phyloP scores from a whole-genome alignment of 1,139 yeast genomes.

The Protomyces macrosporus region DNA sequence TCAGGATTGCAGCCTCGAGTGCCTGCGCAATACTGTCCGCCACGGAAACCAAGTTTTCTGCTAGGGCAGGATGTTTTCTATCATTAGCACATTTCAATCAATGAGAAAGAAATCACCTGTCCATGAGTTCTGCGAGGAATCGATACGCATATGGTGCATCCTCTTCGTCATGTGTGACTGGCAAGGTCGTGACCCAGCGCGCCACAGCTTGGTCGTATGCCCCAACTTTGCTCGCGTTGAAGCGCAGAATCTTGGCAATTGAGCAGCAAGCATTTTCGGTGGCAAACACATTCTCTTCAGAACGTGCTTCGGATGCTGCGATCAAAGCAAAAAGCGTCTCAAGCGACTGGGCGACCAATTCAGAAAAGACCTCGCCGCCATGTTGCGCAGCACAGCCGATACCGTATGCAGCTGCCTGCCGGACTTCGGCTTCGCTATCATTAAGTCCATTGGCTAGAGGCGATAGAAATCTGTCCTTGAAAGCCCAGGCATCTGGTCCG shows the following conservation, averaged over 20 bases:
- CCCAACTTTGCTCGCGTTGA: constrained; percentile 37
- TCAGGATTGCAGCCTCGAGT: constrained; percentile 58
- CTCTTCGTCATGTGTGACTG: constrained; percentile 75
- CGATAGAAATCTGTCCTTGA: constrained; percentile 59
- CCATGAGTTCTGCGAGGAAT: constrained; percentile 69
- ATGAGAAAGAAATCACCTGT: constrained; percentile 37
- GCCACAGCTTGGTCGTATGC: constrained; percentile 61
- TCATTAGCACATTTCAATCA: constrained; percentile 34
- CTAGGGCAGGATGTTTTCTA: constrained; percentile 52
- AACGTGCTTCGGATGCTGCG: constrained; percentile 75
- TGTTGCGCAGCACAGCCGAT: constrained; percentile 82
- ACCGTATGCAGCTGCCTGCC: constrained; percentile 83
- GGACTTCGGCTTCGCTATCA: constrained; percentile 59
- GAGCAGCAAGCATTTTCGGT: constrained; percentile 83
- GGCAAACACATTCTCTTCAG: constrained; percentile 76
- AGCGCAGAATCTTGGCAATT: constrained; percentile 65
- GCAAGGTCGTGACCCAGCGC: constrained; percentile 78
- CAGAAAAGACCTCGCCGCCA: constrained; percentile 61
- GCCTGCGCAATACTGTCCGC: constrained; percentile 77
- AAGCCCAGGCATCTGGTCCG: constrained; percentile 61
- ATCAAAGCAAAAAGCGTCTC: constrained; percentile 71
- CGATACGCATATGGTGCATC: constrained; percentile 85
- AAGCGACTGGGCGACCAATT: constrained; percentile 61
- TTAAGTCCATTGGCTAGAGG: constrained; percentile 59
- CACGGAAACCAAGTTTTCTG: constrained; percentile 55